phyloP scores from a whole-genome alignment of 2,329 filamentous ascomycete genomes.

The Fusarium guadeloupense region DNA sequence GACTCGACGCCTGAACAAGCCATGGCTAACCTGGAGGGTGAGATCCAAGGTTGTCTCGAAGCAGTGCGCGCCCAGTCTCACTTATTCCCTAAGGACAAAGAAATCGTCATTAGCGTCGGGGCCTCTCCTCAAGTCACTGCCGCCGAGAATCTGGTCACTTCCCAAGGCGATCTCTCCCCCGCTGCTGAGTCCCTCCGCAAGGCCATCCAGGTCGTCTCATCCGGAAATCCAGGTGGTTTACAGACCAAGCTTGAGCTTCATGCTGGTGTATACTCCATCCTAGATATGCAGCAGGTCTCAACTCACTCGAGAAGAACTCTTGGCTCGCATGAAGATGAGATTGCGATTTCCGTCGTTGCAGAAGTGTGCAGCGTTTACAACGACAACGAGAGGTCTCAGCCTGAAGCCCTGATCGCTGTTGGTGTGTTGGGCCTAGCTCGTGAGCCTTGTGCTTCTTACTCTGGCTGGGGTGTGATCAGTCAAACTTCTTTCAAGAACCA shows the following conservation, averaged over 20 bases:
- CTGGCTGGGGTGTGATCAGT: conserved; percentile 68
- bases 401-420: conserved; percentile 66
- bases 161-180: background rate
- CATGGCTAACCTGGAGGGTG: conserved; percentile 43
- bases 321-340: conserved; percentile 51
- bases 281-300: conserved; percentile 72
- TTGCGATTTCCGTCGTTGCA: conserved; percentile 66
- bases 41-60: conserved; percentile 46
- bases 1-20: conserved; percentile 41
- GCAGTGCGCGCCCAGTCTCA: conserved; percentile 24
- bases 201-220: background rate
- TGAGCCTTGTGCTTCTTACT: conserved; percentile 68
- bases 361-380: conserved; percentile 70
- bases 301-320: conserved; percentile 55
- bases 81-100: conserved; percentile 21
- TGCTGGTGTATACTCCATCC: conserved; percentile 70
- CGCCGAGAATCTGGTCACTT: conserved; percentile 36
- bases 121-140: conserved; percentile 47
- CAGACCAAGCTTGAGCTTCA: conserved; percentile 63
- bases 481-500: conserved; percentile 42
- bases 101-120: conserved; percentile 45
- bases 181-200: conserved; percentile 9
- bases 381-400: conserved; percentile 42
- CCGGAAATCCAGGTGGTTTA: conserved; percentile 1
- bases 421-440: conserved; percentile 67